A percentile compares a stretch with the other conserved stretches of the same genome.
Evolutionary conservation across 768 basidiomycete species (phyloP).

Genomic region (Russula griseocarnosa): DNA sequence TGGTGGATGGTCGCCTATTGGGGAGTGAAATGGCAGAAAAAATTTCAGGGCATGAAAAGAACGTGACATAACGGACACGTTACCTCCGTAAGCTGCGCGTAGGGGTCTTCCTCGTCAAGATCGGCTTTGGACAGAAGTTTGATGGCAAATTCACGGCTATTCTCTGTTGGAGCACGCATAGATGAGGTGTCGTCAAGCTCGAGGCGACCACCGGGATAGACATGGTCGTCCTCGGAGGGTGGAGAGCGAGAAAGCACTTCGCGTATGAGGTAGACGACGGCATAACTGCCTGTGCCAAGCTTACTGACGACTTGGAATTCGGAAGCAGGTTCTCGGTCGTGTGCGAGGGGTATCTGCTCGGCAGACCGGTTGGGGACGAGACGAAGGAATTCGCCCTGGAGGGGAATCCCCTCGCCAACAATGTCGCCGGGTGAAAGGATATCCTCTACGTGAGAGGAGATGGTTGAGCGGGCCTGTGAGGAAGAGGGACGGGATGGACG

Average conservation of each 20-base stretch:
- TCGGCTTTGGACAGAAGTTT: slow-evolving; percentile 95
- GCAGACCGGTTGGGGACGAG: slow-evolving; percentile 47
- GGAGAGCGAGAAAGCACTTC: slow-evolving; percentile 49
- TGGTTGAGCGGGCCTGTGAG: slow-evolving; percentile 19
- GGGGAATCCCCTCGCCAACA: slow-evolving; percentile 26
- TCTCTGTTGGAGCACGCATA: slow-evolving; percentile 40
- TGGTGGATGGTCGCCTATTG: slow-evolving; percentile 93
- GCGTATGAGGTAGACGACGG: slow-evolving; percentile 88
- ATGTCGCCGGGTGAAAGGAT: slow-evolving; percentile 28
- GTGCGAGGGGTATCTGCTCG: slow-evolving; percentile 31
- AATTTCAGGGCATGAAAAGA: slow-evolving; percentile 1
- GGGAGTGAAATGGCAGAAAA: slow-evolving; percentile 5
- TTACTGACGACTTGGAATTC: slow-evolving; percentile 83
- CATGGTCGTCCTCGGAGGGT: slow-evolving; percentile 42
- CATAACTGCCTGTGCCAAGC: slow-evolving; percentile 87
- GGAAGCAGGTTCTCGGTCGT: slow-evolving; percentile 48
- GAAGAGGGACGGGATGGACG: slow-evolving; percentile 27
- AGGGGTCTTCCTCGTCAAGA: slow-evolving; percentile 82
- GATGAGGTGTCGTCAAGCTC: slow-evolving; percentile 35
- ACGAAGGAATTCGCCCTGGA: slow-evolving; percentile 56
- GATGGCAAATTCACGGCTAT: slow-evolving; percentile 87
- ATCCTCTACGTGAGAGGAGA: slow-evolving; percentile 24
- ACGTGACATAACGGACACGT: slow-evolving; percentile 28
- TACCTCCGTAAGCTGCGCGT: slow-evolving; percentile 89
- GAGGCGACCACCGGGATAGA: slow-evolving; percentile 46